phyloP scores from a whole-genome alignment of 2,329 filamentous ascomycete species.

The Paecilomyces fulvus region DNA sequence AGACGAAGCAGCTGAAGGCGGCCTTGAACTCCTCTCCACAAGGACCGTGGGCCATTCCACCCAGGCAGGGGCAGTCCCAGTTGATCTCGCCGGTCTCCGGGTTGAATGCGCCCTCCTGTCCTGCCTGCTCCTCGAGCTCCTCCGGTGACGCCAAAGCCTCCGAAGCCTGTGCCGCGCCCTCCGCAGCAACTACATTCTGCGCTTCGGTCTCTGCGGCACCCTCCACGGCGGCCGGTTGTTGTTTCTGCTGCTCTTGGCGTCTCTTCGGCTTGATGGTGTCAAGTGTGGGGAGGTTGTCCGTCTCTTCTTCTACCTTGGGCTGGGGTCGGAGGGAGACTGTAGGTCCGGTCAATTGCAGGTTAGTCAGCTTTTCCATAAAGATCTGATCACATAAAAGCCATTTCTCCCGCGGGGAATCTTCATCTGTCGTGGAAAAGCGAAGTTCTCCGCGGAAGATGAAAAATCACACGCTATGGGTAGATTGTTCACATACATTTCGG shows the following conservation, averaged over 20 bases:
- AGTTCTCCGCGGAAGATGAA: not conserved
- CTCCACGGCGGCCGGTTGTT: constrained; percentile 12
- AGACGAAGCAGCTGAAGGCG: constrained; percentile 98
- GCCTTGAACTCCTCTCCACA: constrained; percentile 93
- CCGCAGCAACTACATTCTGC: constrained; percentile 3
- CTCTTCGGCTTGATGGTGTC: constrained; percentile 57
- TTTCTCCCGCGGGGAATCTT: not conserved
- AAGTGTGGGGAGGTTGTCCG: constrained; percentile 50
- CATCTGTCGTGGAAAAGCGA: not conserved
- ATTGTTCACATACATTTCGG: constrained; percentile 53
- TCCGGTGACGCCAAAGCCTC: constrained; percentile 35
- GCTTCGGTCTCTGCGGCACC: constrained; percentile 9
- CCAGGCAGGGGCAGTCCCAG: constrained; percentile 97
- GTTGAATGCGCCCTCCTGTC: constrained; percentile 88
- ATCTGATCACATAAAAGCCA: not conserved
- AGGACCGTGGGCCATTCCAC: constrained; percentile 92
- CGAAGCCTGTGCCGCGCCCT: constrained; percentile 9
- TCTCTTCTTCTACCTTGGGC: constrained; percentile 16
- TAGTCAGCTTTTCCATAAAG: not conserved
- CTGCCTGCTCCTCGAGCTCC: constrained; percentile 68
- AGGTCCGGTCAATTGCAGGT: not conserved
- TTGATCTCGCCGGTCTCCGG: constrained; percentile 99
- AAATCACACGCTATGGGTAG: not conserved
- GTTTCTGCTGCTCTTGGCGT: constrained; percentile 15
- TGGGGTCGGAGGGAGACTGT: constrained; percentile 25